Conservation (phyloP, 345 rosid species). For the Firmiana major region DNA sequence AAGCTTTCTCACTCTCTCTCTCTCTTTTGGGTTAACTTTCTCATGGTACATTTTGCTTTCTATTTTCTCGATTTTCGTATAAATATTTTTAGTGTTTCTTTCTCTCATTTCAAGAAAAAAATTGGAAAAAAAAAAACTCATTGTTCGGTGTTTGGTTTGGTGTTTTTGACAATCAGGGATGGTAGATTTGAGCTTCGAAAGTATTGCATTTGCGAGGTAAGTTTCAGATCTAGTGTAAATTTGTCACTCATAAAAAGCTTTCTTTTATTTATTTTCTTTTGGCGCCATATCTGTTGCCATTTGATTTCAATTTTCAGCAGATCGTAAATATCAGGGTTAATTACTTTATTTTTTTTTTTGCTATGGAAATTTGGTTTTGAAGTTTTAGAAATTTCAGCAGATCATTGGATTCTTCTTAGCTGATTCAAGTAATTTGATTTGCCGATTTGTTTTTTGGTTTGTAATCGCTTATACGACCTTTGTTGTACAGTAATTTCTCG, state of each 20-base stretch:
- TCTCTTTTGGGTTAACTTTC: background rate
- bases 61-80: background rate
- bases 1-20: slow-evolving; percentile 27
- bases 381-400: background rate
- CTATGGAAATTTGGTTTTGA: background rate
- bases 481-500: background rate
- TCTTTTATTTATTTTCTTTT: background rate
- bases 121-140: background rate
- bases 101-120: background rate
- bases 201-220: background rate
- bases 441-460: background rate
- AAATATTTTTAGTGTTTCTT: slow-evolving; percentile 11
- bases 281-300: slow-evolving; percentile 9
- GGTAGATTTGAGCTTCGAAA: slow-evolving; percentile 9
- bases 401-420: background rate
- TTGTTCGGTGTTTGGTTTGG: background rate
- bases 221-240: slow-evolving; percentile 8
- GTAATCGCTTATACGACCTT: background rate
- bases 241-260: background rate
- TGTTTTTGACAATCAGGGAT: slow-evolving; percentile 2
- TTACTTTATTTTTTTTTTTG: background rate
- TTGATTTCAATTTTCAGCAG: background rate
- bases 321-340: background rate
- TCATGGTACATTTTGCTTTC: slow-evolving; percentile 1
- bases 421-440: background rate